Evolutionary conservation across 1,284 basidiomycete genomes (phyloP).

Genomic region (Ceratobasidium sp.): DNA sequence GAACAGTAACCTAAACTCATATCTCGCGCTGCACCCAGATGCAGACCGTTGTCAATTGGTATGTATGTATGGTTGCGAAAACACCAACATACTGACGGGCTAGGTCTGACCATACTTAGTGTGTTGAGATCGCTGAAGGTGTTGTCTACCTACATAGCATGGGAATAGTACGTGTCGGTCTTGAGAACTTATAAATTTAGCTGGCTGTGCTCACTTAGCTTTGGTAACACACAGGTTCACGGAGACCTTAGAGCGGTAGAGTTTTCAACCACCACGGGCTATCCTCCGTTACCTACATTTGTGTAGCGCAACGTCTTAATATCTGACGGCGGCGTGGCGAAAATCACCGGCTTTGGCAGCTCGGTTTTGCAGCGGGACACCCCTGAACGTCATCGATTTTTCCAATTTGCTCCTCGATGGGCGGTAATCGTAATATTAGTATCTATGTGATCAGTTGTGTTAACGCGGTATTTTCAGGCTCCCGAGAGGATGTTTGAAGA

Average conservation of each 20-base stretch:
- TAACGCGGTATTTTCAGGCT: neutral
- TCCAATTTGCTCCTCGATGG: constrained; percentile 30
- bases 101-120: neutral
- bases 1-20: constrained; percentile 6
- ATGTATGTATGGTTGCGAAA: neutral
- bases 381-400: neutral
- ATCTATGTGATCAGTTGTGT: neutral
- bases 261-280: neutral
- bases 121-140: constrained; percentile 18
- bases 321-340: neutral
- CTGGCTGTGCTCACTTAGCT: neutral
- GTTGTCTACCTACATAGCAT: constrained; percentile 20
- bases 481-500: constrained; percentile 25
- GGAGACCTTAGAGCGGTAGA: constrained; percentile 38
- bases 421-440: neutral
- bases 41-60: constrained; percentile 26
- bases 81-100: neutral
- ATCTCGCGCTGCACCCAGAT: neutral
- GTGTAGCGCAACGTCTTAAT: constrained; percentile 28
- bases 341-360: constrained; percentile 29
- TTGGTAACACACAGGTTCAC: constrained; percentile 16
- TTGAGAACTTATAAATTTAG: neutral
- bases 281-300: too few relatives aligned
- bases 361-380: constrained; percentile 12
- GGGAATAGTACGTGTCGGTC: constrained; percentile 2